phyloP scores from a whole-genome alignment of 2,329 filamentous ascomycete genomes.

The Elsinoe ampelina region DNA sequence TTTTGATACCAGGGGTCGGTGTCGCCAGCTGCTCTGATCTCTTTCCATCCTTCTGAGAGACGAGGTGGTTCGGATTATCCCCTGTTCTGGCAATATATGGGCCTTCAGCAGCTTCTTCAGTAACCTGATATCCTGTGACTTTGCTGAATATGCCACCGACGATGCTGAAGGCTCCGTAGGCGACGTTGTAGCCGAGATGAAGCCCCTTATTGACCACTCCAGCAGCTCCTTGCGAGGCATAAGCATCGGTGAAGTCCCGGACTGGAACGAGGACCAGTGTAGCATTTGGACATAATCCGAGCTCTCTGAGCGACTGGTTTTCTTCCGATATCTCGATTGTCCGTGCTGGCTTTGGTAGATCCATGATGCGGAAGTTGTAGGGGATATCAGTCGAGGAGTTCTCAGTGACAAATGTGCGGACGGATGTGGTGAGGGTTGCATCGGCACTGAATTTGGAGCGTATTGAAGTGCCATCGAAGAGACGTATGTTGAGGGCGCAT shows the following conservation, averaged over 20 bases:
- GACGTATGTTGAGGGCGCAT: constrained; percentile 57
- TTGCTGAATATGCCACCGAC: constrained; percentile 26
- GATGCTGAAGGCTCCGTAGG: constrained; percentile 28
- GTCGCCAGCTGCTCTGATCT: constrained; percentile 14
- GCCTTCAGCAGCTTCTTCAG: constrained; percentile 10
- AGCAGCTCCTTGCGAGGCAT: constrained; percentile 32
- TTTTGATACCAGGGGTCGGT: constrained; percentile 27
- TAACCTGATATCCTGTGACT: constrained; percentile 17
- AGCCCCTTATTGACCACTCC: constrained; percentile 21
- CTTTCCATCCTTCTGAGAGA: constrained; percentile 20
- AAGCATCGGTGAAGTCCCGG: constrained; percentile 50
- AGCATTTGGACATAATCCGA: constrained; percentile 68
- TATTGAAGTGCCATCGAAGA: constrained; percentile 77
- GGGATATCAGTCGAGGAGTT: constrained; percentile 39
- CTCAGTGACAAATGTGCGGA: constrained; percentile 69
- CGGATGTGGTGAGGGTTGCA: constrained; percentile 54
- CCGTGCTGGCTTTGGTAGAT: constrained; percentile 67
- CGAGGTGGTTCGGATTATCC: constrained; percentile 17
- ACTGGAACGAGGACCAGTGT: constrained; percentile 75
- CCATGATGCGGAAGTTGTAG: constrained; percentile 76
- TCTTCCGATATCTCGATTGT: constrained; percentile 70
- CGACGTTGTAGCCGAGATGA: constrained; percentile 29
- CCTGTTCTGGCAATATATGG: constrained; percentile 23
- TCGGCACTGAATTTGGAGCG: constrained; percentile 55
- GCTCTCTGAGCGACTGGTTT: constrained; percentile 52